phyloP scores from a whole-genome alignment of 495 filamentous ascomycete species.

The Hypoxylon rickii region DNA sequence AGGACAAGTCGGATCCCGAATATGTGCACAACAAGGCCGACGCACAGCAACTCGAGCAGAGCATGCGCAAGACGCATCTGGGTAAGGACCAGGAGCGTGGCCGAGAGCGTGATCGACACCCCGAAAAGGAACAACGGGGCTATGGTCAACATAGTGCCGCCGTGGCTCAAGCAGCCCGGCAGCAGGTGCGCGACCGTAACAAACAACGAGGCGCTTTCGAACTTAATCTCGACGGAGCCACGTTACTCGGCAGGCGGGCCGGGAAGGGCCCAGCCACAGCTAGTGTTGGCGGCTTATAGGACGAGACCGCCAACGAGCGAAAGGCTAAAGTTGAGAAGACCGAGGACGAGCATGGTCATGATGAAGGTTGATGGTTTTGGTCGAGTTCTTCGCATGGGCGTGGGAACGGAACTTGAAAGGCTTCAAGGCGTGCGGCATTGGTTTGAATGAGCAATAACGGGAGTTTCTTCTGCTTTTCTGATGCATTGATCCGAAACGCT shows the following conservation, averaged over 20 bases:
- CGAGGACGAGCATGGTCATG: background rate
- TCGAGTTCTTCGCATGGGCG: slow-evolving; percentile 11
- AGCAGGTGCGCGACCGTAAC: slow-evolving; percentile 64
- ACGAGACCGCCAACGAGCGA: slow-evolving; percentile 37
- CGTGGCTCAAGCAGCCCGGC: slow-evolving; percentile 78
- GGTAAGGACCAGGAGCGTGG: slow-evolving; percentile 58
- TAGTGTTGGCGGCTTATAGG: slow-evolving; percentile 43
- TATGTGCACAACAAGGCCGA: slow-evolving; percentile 64
- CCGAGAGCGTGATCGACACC: slow-evolving; percentile 50
- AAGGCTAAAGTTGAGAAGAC: slow-evolving; percentile 17
- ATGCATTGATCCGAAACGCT: slow-evolving; percentile 24
- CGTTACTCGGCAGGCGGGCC: slow-evolving; percentile 77
- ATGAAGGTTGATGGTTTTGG: slow-evolving; percentile 12
- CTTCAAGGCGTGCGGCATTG: slow-evolving; percentile 32
- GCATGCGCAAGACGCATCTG: slow-evolving; percentile 80
- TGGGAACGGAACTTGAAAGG: slow-evolving; percentile 12
- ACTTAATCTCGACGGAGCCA: slow-evolving; percentile 86
- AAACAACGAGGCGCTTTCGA: slow-evolving; percentile 78
- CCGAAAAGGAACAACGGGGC: slow-evolving; percentile 60
- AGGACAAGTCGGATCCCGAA: slow-evolving; percentile 64
- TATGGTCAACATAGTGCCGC: slow-evolving; percentile 82
- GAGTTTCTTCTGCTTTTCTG: slow-evolving; percentile 31
- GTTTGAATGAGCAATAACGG: slow-evolving; percentile 36
- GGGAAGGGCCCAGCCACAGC: slow-evolving; percentile 50
- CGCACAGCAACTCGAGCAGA: slow-evolving; percentile 75